phyloP scores from a whole-genome alignment of 805 yeast genomes.

The Candida railenensis region DNA sequence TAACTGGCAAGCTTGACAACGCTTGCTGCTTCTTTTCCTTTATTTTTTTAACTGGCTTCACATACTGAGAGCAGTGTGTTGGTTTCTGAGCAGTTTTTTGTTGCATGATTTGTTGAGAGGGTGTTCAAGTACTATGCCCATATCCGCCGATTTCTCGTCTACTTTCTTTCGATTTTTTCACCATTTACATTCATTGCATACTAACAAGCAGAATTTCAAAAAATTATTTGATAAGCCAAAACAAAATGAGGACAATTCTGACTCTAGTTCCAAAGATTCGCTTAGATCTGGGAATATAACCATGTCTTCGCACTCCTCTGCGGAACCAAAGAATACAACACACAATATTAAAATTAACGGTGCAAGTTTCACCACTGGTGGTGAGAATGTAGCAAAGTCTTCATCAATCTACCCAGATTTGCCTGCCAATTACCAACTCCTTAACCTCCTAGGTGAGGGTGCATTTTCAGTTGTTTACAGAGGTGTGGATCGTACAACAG shows the following conservation, averaged over 20 bases:
- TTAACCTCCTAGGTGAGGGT: constrained; percentile 66
- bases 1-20: too few relatives aligned
- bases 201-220: constrained; percentile 4
- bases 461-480: constrained; percentile 86
- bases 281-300: constrained; percentile 1
- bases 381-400: not conserved
- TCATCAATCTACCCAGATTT: constrained; percentile 19
- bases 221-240: not conserved
- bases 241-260: not conserved
- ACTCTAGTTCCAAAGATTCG: constrained; percentile 3
- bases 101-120: too few relatives aligned
- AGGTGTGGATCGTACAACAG: constrained; percentile 50
- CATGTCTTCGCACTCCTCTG: constrained; percentile 5
- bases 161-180: not conserved
- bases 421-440: constrained; percentile 29
- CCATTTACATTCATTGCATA: not conserved
- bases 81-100: too few relatives aligned
- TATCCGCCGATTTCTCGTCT: too few relatives aligned
- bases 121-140: too few relatives aligned
- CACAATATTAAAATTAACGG: not conserved
- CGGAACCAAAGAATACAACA: not conserved
- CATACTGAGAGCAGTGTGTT: too few relatives aligned
- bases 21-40: too few relatives aligned
- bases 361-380: constrained; percentile 1
- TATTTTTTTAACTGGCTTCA: too few relatives aligned